Conservation (phyloP, 257 asterid species). For the Solanum piurae region DNA sequence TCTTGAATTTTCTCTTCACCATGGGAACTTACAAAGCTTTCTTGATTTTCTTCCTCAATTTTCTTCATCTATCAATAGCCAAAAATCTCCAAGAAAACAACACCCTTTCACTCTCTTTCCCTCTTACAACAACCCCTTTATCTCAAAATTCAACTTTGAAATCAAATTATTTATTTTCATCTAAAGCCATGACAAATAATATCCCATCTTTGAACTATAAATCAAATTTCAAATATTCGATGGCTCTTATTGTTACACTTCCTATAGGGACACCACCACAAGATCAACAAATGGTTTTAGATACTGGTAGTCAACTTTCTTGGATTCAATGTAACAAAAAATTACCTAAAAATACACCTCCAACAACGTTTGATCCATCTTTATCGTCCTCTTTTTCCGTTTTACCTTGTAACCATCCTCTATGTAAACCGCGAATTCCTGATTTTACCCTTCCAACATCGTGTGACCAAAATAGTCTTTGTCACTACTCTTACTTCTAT, state of each 20-base stretch:
- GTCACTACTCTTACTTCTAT: conserved; percentile 77
- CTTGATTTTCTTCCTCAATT: background rate
- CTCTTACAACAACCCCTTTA: background rate
- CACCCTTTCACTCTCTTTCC: background rate
- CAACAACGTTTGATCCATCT: conserved; percentile 61
- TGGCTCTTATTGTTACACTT: conserved; percentile 71
- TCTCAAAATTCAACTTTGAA: background rate
- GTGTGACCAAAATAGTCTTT: conserved; percentile 61
- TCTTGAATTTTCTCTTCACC: background rate
- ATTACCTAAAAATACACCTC: conserved; percentile 21
- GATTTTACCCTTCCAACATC: conserved; percentile 80
- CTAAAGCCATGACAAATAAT: background rate
- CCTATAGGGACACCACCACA: conserved; percentile 94
- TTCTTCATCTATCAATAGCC: background rate
- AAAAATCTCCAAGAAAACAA: background rate
- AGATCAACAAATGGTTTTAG: conserved; percentile 65
- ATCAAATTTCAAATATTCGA: conserved; percentile 53
- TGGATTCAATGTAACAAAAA: conserved; percentile 78
- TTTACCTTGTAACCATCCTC: conserved; percentile 63
- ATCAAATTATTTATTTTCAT: background rate
- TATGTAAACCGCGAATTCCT: conserved; percentile 74
- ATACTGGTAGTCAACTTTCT: conserved; percentile 88
- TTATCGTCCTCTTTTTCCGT: conserved; percentile 65
- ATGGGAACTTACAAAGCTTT: background rate
- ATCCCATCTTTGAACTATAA: conserved; percentile 26